These are phyloP conservation scores for Paramyrothecium roridum DNA, from an alignment of 2,329 filamentous ascomycete genomes.

Conservation along the genomic window DNA sequence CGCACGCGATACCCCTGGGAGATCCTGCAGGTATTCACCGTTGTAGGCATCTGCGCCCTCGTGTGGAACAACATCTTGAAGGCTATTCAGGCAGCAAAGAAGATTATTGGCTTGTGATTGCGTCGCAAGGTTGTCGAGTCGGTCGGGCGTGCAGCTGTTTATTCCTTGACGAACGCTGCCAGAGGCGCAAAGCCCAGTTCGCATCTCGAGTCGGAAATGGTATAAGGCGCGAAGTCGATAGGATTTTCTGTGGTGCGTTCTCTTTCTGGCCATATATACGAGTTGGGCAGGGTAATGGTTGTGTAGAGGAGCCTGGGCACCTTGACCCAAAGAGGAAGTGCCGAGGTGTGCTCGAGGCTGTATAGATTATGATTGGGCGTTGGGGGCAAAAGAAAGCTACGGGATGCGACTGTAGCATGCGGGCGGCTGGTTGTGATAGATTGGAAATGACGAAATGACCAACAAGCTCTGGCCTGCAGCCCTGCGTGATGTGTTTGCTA, in stretches of 20 bases:
- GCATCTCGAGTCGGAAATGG: neutral
- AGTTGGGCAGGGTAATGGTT: neutral
- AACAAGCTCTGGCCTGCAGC: neutral
- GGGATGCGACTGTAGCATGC: neutral
- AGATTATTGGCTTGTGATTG: slow-evolving; percentile 14
- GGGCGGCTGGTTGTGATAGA: neutral
- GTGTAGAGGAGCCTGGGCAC: neutral
- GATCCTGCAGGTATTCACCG: slow-evolving; percentile 50
- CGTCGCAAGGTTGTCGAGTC: neutral
- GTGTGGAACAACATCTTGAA: slow-evolving; percentile 35
- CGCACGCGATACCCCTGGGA: slow-evolving; percentile 52
- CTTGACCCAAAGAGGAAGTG: neutral
- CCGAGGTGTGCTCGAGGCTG: neutral
- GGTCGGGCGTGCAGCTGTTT: neutral
- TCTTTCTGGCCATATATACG: neutral
- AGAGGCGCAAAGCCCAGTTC: neutral
- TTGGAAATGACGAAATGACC: neutral
- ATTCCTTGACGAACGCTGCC: slow-evolving; percentile 2
- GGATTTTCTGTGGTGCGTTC: neutral
- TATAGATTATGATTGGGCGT: neutral
- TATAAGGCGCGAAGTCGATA: neutral
- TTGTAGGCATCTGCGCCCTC: slow-evolving; percentile 42
- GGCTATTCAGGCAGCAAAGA: slow-evolving; percentile 15
- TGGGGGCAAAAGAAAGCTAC: neutral
- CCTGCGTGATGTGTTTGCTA: neutral